Conservation (phyloP, 148 eudicot genomes). For the Cornus kousa region DNA sequence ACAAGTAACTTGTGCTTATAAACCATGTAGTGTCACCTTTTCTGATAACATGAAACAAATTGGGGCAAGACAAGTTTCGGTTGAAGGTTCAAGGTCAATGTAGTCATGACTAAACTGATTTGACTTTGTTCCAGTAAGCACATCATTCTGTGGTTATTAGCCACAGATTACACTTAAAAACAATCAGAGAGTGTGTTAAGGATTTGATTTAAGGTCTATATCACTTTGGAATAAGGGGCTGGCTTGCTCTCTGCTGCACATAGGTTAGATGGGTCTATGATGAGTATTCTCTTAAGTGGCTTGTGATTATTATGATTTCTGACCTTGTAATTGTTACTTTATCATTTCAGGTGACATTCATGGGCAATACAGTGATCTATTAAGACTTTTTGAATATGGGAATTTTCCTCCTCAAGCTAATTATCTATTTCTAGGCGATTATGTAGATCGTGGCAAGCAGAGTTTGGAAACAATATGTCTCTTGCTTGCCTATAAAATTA, state of each 20-base stretch:
- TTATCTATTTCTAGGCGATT: slow-evolving; percentile 75
- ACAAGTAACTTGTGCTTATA: background rate
- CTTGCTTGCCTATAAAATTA: slow-evolving; percentile 70
- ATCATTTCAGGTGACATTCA: slow-evolving; percentile 63
- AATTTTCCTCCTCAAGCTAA: slow-evolving; percentile 71
- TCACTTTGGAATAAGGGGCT: background rate
- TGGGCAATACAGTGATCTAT: slow-evolving; percentile 70
- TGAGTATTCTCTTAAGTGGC: background rate
- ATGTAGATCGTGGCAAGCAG: slow-evolving; percentile 78
- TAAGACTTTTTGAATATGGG: slow-evolving; percentile 74
- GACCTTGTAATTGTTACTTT: background rate
- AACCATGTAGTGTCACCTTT: background rate
- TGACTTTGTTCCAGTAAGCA: background rate
- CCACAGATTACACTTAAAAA: background rate
- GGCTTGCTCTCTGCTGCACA: background rate
- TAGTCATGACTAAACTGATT: no score
- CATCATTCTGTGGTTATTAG: background rate
- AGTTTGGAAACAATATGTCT: slow-evolving; percentile 78
- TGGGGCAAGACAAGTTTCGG: background rate
- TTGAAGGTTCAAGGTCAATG: background rate
- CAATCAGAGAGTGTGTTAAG: background rate
- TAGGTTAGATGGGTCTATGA: background rate
- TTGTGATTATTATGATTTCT: background rate
- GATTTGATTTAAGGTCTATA: background rate
- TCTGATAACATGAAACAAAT: background rate